Evolutionary conservation across 768 basidiomycete genomes (phyloP), one percentile per base, ranked within the genome.

Genomic region (Tulasnella calospora): DNA sequence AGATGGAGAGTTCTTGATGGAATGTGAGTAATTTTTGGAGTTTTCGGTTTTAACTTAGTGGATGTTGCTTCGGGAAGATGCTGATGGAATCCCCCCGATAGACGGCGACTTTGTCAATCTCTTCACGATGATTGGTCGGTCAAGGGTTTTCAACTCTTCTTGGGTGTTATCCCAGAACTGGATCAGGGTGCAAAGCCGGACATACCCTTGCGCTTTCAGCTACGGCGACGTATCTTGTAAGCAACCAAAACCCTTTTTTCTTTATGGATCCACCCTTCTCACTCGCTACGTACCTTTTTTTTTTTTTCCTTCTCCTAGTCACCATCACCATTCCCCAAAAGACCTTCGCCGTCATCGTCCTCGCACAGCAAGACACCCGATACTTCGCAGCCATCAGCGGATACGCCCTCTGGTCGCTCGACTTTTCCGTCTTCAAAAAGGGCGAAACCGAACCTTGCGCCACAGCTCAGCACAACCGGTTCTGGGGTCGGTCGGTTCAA

Each of bases 171-270:
- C 86, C 8, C 86, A 86, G 15, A 86, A 87, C 57, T 89, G 88
- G 88, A 83, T 89, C 5, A 84, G 86, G 51, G 87, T 88, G 21
- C 84, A 83, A 9, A 81, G 82, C 8, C 84, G 86, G n/a, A 84
- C 86, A 12, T 83, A 87, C 44, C 86, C 87, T 21, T 75, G 86
- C 47, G 88, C 88, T 0, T 89, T 88, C 87, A 86, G 86, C 9
- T 89, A 85, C 72, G 89, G 89, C 23, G 89, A 90, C 79, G 85
- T 90, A 8, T 86, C 88, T 8, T 90, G 89, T 89, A 79, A 46
- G 88, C 76, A 21, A 8, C 44, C n/a, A 8, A 41, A 15, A 23
- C 13, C 36, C 33, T 57, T 47, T 15, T 51, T 23, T 27, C 51
- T 5, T 13, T 19, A 5, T 0, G 61, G 40, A 8, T 3, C 33